Percentiles rank a stretch among this genome's conserved stretches.
Conservation (phyloP, 164 flowering plant genomes). For the Nelumbo lutea region DNA sequence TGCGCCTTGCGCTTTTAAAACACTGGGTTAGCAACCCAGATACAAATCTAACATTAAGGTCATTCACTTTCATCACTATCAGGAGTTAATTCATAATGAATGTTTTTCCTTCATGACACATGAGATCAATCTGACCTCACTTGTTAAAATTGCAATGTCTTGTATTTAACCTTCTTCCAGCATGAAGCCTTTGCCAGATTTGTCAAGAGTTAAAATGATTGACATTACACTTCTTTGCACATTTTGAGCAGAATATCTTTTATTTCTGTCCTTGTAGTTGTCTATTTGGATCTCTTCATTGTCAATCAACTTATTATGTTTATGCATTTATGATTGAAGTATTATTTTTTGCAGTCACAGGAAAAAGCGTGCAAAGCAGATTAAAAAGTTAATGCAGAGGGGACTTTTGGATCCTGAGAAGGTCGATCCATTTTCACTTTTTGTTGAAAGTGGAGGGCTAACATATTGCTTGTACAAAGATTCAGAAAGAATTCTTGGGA, state of each 20-base stretch:
- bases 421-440: constrained; percentile 75
- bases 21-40: too few species aligned
- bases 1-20: too few species aligned
- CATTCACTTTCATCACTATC: too few species aligned
- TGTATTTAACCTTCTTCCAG: neutral
- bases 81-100: too few species aligned
- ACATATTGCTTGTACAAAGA: constrained; percentile 87
- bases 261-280: neutral
- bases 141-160: neutral
- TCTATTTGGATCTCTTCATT: neutral
- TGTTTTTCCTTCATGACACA: too few species aligned
- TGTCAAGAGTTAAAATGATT: neutral
- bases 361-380: constrained; percentile 76
- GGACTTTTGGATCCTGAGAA: constrained; percentile 80
- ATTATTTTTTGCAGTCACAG: constrained; percentile 55
- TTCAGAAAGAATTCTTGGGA: constrained; percentile 90
- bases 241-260: neutral
- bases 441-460: constrained; percentile 66
- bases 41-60: too few species aligned
- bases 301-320: neutral
- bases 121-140: neutral
- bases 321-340: neutral
- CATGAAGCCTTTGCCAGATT: neutral
- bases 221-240: neutral
- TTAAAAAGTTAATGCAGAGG: constrained; percentile 59